phyloP scores from a whole-genome alignment of 148 eudicot species.

The Rheum nobile region DNA sequence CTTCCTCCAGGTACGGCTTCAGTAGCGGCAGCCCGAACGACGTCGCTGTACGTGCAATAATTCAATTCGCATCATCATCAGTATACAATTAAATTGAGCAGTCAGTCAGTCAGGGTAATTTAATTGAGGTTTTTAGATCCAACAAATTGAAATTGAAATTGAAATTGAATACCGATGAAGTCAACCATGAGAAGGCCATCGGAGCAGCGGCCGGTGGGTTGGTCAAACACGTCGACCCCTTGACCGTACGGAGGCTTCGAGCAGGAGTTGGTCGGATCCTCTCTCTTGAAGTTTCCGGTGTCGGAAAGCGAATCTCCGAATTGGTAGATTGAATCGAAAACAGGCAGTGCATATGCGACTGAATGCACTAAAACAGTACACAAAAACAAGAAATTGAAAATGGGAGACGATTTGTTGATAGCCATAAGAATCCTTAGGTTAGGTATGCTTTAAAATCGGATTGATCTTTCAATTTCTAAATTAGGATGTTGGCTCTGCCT shows the following conservation, averaged over 20 bases:
- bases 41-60: slow-evolving; percentile 21
- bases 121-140: too few relatives aligned
- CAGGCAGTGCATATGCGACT: background rate
- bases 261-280: background rate
- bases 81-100: too few relatives aligned
- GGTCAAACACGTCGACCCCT: slow-evolving; percentile 4
- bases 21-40: slow-evolving; percentile 20
- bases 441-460: too few relatives aligned
- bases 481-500: too few relatives aligned
- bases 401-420: background rate
- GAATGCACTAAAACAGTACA: background rate
- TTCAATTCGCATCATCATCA: too few relatives aligned
- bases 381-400: background rate
- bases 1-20: slow-evolving; percentile 25
- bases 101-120: too few relatives aligned
- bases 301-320: background rate
- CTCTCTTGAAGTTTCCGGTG: slow-evolving; percentile 1
- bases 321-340: background rate
- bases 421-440: background rate
- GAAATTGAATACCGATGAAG: slow-evolving; percentile 29
- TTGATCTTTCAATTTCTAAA: too few relatives aligned
- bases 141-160: too few relatives aligned
- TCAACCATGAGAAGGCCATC: slow-evolving; percentile 39
- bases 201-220: slow-evolving; percentile 27
- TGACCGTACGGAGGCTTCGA: slow-evolving; percentile 15